A percentile compares a stretch with the other conserved stretches of the same genome.
These are phyloP conservation scores for Nakataea oryzae DNA, from an alignment of 2,329 filamentous ascomycete genomes.

Conservation along the genomic window DNA sequence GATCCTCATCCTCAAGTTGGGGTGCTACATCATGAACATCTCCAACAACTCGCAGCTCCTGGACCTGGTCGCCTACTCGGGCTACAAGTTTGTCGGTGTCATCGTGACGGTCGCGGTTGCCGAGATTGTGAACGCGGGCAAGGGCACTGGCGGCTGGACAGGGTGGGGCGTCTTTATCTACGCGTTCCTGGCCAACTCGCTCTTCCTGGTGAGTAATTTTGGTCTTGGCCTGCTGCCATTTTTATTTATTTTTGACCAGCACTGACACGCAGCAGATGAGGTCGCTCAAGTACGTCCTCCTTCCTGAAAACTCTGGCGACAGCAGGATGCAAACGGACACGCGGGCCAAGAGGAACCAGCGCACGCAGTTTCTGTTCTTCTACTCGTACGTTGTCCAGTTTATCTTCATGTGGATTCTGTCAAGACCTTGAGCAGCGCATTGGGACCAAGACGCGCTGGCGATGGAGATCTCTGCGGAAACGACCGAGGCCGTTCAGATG, in stretches of 20 bases:
- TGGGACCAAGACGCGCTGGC: background rate
- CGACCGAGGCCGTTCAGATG: background rate
- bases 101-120: constrained; percentile 78
- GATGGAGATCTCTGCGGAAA: background rate
- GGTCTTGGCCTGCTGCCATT: background rate
- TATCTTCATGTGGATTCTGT: constrained; percentile 79
- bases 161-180: constrained; percentile 87
- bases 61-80: constrained; percentile 89
- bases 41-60: constrained; percentile 88
- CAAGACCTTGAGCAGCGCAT: constrained; percentile 26
- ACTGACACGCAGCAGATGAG: constrained; percentile 53
- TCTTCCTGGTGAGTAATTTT: constrained; percentile 66
- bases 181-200: constrained; percentile 85
- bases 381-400: constrained; percentile 94
- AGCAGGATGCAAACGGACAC: constrained; percentile 61
- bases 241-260: background rate
- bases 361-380: constrained; percentile 85
- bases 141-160: constrained; percentile 77
- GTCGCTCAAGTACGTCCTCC: constrained; percentile 87
- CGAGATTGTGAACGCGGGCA: constrained; percentile 66
- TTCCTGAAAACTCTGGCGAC: constrained; percentile 68
- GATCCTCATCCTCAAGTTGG: constrained; percentile 81
- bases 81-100: constrained; percentile 97
- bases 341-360: constrained; percentile 72
- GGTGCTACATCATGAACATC: constrained; percentile 88